Base-by-base conservation (phyloP, 805 yeast species). In the Hanseniaspora lachancei region DNA sequence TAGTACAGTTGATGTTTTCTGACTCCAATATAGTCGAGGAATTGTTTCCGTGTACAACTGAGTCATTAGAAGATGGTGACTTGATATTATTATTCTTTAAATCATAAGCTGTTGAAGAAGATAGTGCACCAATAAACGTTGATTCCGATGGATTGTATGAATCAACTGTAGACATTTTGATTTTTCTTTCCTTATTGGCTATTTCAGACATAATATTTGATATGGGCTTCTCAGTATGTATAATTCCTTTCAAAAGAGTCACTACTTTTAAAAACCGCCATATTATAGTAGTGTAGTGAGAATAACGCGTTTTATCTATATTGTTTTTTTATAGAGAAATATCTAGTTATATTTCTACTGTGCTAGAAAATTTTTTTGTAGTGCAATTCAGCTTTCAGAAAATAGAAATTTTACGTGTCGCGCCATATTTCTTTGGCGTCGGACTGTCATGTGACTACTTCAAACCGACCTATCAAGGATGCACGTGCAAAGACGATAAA, bases 11-110 rank as follows among this genome's bases (percentile, higher is more conserved):
- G 24, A 16, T 10, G 27, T 34, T 32, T 21, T 51, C 55, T 16
- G 55, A 51, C 27, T 51, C 55, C 20, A 51, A 24, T 1, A 44
- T 36, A 34, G 49, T 51, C 6, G 54, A 42, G 27, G 54, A 42
- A n/a, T 44, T 44, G 36, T 16, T 42, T 9, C 21, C 42, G 15
- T 43, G 16, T 6, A n/a, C 27, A 8, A 24, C 38, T 16, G 48
- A 20, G 5, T 12, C 48, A n/a, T 18, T 34, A 13, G 49, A 46
- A 1, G 49, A 20, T n/a, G 35, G 27, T 18, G 35, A 7, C 12
- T 32, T 46, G 7, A 29, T 46, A 24, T 46, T 46, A 13, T 27
- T 18, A 15, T 46, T 46, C 7, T 20, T 21, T 9, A 29, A 10
- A 15, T 46, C 49, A 10, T 34, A 32, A 18, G 49, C 49, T 10